Percentiles rank a stretch among this genome's conserved stretches.
Conservation (phyloP, 495 filamentous ascomycete genomes). For the Penicillium alfredii region DNA sequence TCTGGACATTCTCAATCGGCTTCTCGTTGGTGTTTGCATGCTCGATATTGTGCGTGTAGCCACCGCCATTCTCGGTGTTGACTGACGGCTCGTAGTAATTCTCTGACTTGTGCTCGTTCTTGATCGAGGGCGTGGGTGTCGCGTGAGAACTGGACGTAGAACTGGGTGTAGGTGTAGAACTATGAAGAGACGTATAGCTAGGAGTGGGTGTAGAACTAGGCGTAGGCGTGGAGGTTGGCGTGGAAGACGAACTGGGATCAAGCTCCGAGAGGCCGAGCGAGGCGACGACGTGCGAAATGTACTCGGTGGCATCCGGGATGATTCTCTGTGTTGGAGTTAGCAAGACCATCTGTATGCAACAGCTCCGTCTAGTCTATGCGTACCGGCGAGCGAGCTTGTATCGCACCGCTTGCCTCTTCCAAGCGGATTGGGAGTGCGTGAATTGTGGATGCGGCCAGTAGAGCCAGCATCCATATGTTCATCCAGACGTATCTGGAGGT, state of each 20-base stretch:
- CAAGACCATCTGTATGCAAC: background rate
- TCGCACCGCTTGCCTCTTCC: slow-evolving; percentile 5
- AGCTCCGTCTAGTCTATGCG: background rate
- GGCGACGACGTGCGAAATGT: slow-evolving; percentile 20
- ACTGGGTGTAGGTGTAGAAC: background rate
- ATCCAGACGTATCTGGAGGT: slow-evolving; percentile 3
- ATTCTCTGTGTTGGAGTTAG: slow-evolving; percentile 21
- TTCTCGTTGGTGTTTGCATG: slow-evolving; percentile 2
- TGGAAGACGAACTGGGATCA: background rate
- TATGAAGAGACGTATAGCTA: background rate
- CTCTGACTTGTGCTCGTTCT: slow-evolving; percentile 2
- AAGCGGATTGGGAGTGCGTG: slow-evolving; percentile 12
- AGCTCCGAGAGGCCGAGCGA: slow-evolving; percentile 17
- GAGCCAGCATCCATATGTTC: background rate
- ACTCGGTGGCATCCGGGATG: slow-evolving; percentile 25
- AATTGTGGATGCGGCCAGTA: slow-evolving; percentile 10
- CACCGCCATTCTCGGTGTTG: background rate
- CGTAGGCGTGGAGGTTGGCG: slow-evolving; percentile 1
- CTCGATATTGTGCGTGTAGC: slow-evolving; percentile 12
- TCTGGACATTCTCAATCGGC: slow-evolving; percentile 16
- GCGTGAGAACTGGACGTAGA: background rate
- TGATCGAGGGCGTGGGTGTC: slow-evolving; percentile 1
- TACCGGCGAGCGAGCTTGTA: background rate
- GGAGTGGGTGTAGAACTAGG: background rate
- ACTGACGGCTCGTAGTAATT: slow-evolving; percentile 6